Evolutionary conservation across 1,284 basidiomycete species (phyloP).

Genomic region (Phlebopus sp.): DNA sequence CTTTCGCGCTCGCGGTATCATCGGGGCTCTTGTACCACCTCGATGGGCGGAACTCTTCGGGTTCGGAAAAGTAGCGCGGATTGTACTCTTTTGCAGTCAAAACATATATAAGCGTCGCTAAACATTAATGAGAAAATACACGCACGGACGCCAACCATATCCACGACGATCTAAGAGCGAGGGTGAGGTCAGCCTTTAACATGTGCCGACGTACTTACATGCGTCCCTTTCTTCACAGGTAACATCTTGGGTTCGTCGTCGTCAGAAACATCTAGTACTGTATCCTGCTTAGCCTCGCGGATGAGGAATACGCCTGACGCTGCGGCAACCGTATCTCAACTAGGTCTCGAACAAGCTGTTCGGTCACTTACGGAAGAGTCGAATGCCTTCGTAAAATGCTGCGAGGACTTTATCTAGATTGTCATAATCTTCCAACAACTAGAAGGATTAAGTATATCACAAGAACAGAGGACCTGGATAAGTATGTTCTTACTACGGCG

Average conservation of each 20-base stretch:
- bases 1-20: conserved; percentile 5
- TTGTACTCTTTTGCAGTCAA: conserved; percentile 32
- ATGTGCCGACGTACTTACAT: conserved; percentile 14
- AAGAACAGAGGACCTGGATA: not conserved
- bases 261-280: conserved; percentile 18
- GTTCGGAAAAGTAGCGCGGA: conserved; percentile 38
- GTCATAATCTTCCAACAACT: conserved; percentile 43
- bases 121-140: conserved; percentile 9
- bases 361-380: conserved; percentile 43
- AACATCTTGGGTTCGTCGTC: conserved; percentile 15
- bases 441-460: not conserved
- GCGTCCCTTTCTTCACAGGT: conserved; percentile 29
- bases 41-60: conserved; percentile 37
- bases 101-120: not conserved
- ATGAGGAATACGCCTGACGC: conserved; percentile 20
- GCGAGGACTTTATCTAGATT: conserved; percentile 45
- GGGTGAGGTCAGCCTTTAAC: conserved; percentile 1
- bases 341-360: conserved; percentile 1
- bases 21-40: conserved; percentile 37
- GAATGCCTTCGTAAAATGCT: conserved; percentile 43
- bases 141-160: conserved; percentile 53
- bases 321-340: conserved; percentile 7
- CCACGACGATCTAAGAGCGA: conserved; percentile 37
- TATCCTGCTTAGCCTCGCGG: conserved; percentile 23
- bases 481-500: conserved; percentile 35